Evolutionary conservation across 164 flowering plant genomes (phyloP).

Genomic region (Vitis labrusca): DNA sequence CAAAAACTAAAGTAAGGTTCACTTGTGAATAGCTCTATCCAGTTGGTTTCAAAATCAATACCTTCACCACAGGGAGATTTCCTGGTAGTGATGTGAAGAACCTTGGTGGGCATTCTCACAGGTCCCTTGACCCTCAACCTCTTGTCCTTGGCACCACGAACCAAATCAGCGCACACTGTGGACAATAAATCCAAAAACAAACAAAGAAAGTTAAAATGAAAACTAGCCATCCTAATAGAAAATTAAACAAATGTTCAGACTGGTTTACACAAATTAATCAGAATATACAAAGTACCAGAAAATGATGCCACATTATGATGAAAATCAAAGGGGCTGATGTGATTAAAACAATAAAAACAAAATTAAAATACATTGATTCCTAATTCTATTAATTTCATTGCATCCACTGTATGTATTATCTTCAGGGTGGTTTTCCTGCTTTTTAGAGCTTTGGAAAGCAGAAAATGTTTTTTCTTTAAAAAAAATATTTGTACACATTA

Average conservation of each 20-base stretch:
- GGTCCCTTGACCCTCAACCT: slow-evolving; percentile 87
- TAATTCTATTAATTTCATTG: too few species aligned
- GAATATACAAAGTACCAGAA: too few species aligned
- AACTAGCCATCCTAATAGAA: background rate
- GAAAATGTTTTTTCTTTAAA: too few species aligned
- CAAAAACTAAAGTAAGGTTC: background rate
- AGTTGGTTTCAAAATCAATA: slow-evolving; percentile 13
- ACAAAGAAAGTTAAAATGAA: background rate
- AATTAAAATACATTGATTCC: too few species aligned
- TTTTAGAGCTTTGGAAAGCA: too few species aligned
- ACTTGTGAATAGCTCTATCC: background rate
- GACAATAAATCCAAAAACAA: background rate
- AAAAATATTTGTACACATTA: too few species aligned
- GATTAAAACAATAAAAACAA: too few species aligned
- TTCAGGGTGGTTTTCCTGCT: too few species aligned
- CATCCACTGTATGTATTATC: too few species aligned
- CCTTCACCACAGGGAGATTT: slow-evolving; percentile 99
- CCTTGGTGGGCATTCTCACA: slow-evolving; percentile 94
- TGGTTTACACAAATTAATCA: too few species aligned
- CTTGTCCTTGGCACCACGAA: slow-evolving; percentile 94
- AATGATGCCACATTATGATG: too few species aligned
- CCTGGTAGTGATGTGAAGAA: slow-evolving; percentile 84
- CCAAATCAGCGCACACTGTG: slow-evolving; percentile 79
- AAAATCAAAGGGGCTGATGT: too few species aligned
- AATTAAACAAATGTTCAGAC: background rate